Evolutionary conservation across 345 rosid species (phyloP).

Genomic region (Turritis glabra): DNA sequence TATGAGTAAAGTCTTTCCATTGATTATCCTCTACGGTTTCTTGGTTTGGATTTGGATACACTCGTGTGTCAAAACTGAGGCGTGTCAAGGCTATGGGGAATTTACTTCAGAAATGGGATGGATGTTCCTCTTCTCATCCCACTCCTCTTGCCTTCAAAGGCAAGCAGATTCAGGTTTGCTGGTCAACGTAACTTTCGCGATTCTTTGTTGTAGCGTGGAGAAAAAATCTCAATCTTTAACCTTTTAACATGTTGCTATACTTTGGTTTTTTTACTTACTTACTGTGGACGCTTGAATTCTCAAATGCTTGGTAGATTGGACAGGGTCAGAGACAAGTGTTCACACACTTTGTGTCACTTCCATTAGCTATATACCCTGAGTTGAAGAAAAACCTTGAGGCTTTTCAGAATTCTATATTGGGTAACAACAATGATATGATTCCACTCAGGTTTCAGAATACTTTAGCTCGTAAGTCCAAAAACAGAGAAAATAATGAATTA

Average conservation of each 20-base stretch:
- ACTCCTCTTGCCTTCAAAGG: conserved; percentile 1
- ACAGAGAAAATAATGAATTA: neutral
- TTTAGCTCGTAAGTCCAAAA: conserved; percentile 51
- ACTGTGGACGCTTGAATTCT: neutral
- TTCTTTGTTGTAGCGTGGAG: neutral
- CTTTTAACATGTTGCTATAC: neutral
- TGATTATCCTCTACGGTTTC: neutral
- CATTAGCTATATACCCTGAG: conserved; percentile 75
- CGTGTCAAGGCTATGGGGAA: neutral
- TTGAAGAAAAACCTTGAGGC: conserved; percentile 59
- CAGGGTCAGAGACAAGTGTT: conserved; percentile 54
- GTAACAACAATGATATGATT: conserved; percentile 6
- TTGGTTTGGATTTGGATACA: neutral
- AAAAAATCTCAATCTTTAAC: neutral
- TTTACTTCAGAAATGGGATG: neutral
- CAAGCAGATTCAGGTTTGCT: conserved; percentile 34
- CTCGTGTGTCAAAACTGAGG: neutral
- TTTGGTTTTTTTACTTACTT: neutral
- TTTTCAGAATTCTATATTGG: conserved; percentile 65
- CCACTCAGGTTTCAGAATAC: conserved; percentile 11
- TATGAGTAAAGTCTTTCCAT: conserved; percentile 13
- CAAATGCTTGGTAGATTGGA: conserved; percentile 45
- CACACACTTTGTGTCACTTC: conserved; percentile 87
- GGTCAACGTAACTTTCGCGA: too few species aligned
- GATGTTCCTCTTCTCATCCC: conserved; percentile 13